Conservation (phyloP, 495 filamentous ascomycete species). For the Penicillium ochrochloron region DNA sequence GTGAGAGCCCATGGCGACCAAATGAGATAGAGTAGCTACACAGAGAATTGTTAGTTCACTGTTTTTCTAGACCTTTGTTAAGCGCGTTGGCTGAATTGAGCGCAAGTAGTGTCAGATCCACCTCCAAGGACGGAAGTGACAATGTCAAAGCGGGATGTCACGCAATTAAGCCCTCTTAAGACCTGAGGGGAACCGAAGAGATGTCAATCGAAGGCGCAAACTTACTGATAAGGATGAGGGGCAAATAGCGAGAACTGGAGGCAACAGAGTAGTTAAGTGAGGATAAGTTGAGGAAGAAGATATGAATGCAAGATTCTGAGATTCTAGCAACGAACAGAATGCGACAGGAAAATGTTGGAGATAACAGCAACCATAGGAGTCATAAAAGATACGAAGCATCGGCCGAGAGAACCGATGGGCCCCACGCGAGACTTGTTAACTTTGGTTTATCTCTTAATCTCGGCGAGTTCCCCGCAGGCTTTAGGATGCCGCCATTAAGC, state of each 20-base stretch:
- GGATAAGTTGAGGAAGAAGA: not conserved
- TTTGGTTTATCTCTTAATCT: constrained; percentile 28
- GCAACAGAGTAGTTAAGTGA: not conserved
- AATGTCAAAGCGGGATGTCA: not conserved
- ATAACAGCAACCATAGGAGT: constrained; percentile 11
- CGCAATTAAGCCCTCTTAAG: not conserved
- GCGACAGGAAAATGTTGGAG: not conserved
- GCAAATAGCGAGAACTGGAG: not conserved
- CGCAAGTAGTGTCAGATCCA: not conserved
- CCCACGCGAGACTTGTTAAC: constrained; percentile 13
- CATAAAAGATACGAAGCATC: constrained; percentile 18
- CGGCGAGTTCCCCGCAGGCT: constrained; percentile 26
- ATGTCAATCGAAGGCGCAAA: constrained; percentile 13
- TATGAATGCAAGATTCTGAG: not conserved
- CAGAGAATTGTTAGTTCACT: constrained; percentile 1
- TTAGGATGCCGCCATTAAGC: constrained; percentile 9
- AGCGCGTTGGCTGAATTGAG: not conserved
- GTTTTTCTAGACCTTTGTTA: not conserved
- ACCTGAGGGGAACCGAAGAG: not conserved
- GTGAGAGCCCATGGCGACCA: constrained; percentile 24
- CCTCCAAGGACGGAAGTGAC: not conserved
- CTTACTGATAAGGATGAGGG: constrained; percentile 18
- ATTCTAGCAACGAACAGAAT: not conserved
- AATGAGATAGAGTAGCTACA: not conserved
- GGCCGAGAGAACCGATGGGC: constrained; percentile 17